Percentiles rank a stretch among this genome's conserved stretches.
phyloP scores from a whole-genome alignment of 1,284 basidiomycete species.

The Trichosporon coremiiforme region DNA sequence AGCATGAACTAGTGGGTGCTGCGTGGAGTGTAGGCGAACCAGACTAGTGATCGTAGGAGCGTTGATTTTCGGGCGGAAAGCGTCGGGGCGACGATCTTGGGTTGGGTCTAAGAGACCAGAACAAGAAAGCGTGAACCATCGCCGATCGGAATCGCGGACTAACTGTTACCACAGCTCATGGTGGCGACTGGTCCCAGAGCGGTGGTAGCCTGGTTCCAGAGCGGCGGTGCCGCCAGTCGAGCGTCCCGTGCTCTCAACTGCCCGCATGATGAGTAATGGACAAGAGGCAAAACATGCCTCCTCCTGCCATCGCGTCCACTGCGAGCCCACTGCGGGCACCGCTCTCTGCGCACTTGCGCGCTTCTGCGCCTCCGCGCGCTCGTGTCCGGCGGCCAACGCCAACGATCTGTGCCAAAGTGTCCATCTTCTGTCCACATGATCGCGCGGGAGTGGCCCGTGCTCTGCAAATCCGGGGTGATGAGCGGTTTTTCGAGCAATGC shows the following conservation, averaged over 20 bases:
- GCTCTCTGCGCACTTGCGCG: neutral
- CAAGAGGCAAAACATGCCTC: neutral
- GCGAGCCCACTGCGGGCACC: neutral
- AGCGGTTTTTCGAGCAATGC: neutral
- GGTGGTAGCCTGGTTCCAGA: neutral
- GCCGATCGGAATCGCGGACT: neutral
- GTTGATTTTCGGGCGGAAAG: neutral
- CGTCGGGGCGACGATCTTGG: neutral
- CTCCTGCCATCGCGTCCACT: neutral
- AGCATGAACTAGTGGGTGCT: neutral
- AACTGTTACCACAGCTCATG: neutral
- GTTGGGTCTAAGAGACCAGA: neutral
- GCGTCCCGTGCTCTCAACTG: neutral
- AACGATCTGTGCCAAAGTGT: neutral
- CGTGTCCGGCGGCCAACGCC: neutral
- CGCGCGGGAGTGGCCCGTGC: neutral
- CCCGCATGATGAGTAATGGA: constrained; percentile 5
- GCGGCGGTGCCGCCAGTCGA: neutral
- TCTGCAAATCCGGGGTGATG: neutral
- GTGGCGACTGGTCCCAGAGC: neutral
- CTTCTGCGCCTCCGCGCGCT: neutral
- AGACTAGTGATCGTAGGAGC: neutral
- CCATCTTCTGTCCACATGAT: constrained; percentile 2
- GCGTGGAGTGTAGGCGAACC: neutral
- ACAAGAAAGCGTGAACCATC: too few species aligned